Evolutionary conservation across 2,329 filamentous ascomycete genomes (phyloP).

Genomic region (Botrytis porri): DNA sequence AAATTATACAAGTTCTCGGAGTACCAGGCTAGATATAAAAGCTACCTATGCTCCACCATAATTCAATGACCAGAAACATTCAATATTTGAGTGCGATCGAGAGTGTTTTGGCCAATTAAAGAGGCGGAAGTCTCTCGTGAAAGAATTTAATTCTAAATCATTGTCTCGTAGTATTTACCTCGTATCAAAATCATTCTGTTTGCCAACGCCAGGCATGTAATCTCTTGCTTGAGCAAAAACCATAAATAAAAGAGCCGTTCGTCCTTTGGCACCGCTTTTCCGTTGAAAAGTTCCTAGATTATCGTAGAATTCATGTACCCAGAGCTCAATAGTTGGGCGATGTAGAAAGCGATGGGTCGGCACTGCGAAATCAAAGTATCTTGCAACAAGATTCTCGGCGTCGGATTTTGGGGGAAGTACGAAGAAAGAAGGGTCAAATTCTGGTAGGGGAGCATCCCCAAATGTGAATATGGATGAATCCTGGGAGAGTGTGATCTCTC

Average conservation of each 20-base stretch:
- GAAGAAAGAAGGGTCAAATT: conserved; percentile 45
- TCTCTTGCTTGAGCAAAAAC: conserved; percentile 50
- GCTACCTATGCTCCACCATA: neutral
- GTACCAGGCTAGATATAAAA: neutral
- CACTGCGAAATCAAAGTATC: conserved; percentile 60
- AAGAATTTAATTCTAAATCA: neutral
- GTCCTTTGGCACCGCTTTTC: conserved; percentile 42
- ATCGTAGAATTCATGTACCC: conserved; percentile 49
- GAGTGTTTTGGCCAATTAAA: neutral
- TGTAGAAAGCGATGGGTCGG: conserved; percentile 59
- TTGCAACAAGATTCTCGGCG: conserved; percentile 40
- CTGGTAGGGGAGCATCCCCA: conserved; percentile 43
- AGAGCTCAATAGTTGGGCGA: conserved; percentile 49
- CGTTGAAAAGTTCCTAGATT: conserved; percentile 43
- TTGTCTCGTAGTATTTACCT: conserved; percentile 15
- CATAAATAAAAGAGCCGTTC: conserved; percentile 45
- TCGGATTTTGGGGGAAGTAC: conserved; percentile 36
- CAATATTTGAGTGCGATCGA: neutral
- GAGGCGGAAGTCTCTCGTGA: neutral
- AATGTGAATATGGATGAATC: conserved; percentile 41
- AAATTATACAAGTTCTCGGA: neutral
- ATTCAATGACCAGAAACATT: neutral
- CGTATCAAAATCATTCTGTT: conserved; percentile 20
- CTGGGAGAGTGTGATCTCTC: conserved; percentile 40
- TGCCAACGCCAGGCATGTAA: conserved; percentile 33